A percentile compares a stretch with the other conserved stretches of the same genome.
Evolutionary conservation across 1,139 yeast genomes (phyloP).

Genomic region (Kurtzmaniella quercitrusa): DNA sequence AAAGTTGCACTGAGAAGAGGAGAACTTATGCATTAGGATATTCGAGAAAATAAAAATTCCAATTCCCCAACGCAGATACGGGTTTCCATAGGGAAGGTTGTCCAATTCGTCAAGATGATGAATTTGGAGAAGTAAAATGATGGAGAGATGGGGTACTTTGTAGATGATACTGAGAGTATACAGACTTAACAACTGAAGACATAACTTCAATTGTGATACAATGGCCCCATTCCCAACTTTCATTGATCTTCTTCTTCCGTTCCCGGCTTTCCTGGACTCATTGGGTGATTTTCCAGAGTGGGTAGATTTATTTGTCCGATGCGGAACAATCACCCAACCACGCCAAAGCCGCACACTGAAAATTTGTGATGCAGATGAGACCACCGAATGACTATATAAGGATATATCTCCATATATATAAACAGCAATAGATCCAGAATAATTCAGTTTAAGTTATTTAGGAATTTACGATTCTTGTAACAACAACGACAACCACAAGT

Average conservation of each 20-base stretch:
- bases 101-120: background rate
- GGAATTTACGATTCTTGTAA: no score
- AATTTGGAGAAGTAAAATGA: background rate
- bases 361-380: constrained; percentile 4
- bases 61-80: background rate
- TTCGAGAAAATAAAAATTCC: background rate
- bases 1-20: background rate
- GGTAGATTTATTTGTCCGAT: constrained; percentile 6
- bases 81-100: background rate
- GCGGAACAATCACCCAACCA: constrained; percentile 7
- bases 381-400: constrained; percentile 2
- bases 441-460: no score
- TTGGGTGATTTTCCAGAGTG: constrained; percentile 7
- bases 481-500: background rate
- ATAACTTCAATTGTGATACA: background rate
- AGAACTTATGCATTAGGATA: background rate
- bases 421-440: background rate
- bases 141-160: background rate
- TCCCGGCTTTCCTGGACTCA: background rate
- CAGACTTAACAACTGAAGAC: no score
- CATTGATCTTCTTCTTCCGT: background rate
- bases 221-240: no score
- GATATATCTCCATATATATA: background rate
- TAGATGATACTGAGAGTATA: no score
- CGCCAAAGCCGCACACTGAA: constrained; percentile 3